Evolutionary conservation across 257 asterid genomes (phyloP).

Genomic region (Leptodermis oblonga): DNA sequence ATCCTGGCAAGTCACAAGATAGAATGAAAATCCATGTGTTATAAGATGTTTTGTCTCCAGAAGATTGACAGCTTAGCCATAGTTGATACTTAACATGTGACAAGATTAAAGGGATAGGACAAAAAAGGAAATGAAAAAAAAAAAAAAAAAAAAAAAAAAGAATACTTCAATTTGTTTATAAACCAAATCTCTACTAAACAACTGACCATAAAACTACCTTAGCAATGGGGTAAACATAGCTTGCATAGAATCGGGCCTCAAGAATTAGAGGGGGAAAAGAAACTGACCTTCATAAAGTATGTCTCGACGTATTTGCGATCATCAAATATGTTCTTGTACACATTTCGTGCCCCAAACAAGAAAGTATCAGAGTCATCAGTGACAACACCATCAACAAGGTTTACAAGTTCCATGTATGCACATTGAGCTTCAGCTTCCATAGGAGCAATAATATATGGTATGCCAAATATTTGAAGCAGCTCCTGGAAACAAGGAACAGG

Average conservation of each 20-base stretch:
- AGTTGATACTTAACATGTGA: background rate
- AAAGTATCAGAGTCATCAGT: slow-evolving; percentile 95
- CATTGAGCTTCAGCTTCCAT: slow-evolving; percentile 99
- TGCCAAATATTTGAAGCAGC: slow-evolving; percentile 96
- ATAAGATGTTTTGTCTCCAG: background rate
- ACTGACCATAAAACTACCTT: background rate
- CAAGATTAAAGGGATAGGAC: background rate
- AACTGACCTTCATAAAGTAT: slow-evolving; percentile 81
- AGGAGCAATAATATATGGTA: slow-evolving; percentile 93
- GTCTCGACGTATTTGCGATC: slow-evolving; percentile 97
- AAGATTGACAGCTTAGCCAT: background rate
- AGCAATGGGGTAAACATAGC: background rate
- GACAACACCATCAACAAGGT: slow-evolving; percentile 95
- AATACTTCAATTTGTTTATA: background rate
- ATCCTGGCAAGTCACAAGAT: slow-evolving; percentile 46
- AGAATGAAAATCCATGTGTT: slow-evolving; percentile 12
- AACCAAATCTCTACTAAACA: background rate
- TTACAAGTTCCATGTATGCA: slow-evolving; percentile 79
- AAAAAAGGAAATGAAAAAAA: no score
- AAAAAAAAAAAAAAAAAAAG: no score
- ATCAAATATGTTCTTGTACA: slow-evolving; percentile 90
- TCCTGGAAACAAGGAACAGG: slow-evolving; percentile 48
- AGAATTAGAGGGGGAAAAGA: background rate
- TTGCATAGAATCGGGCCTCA: background rate
- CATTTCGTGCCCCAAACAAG: slow-evolving; percentile 85